Base-by-base conservation (phyloP, 768 basidiomycete species). In the Trametes elegans region DNA sequence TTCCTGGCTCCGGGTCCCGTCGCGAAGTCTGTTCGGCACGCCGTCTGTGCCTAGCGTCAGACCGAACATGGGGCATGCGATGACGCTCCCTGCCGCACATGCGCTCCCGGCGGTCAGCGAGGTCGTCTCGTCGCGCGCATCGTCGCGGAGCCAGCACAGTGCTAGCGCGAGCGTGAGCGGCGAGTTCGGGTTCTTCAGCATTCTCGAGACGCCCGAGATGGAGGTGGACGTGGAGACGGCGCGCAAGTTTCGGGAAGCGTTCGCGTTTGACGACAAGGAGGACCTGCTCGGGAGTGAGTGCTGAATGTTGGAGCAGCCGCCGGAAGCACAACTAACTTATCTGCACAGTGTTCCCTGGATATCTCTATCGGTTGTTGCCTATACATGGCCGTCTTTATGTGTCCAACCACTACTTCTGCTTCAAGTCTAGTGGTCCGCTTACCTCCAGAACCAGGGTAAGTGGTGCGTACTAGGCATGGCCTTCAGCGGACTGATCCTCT, bases 391-490 rank as follows among this genome's bases (percentile, higher is more conserved):
- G 87, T 47, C 79, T 98, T 26, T 98, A 89, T 66, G 81, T 98
- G 57, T 96, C 96, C n/a, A 85, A 83, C 10, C 93, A 90, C 69
- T 88, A 83, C 69, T 88, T 98, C 70, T 97, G 93, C 73, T 99
- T 98, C 81, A 90, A 92, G 66, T 93, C 95, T 5, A 88, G 82
- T 38, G 84, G 92, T 5, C 81, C 89, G 27, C 68, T 96, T 44
- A 81, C 88, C 49, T 76, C 81, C 39, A 89, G 87, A 67, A 98
- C 93, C 11, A 82, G 84, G 75, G 96, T 93, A 63, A 62, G 85
- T 68, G 3, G 14, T 36, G 1, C 14, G 2, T 28, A 6, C n/a
- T 27, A 29, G 5, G 5, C 3, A 14, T 23, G 4, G 2, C 16
- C 11, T 27, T n/a, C 23, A 14, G 7, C n/a, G 2, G 4, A 18